Base-by-base conservation (phyloP, 2,329 filamentous ascomycete genomes). In the Diaporthe australafricana region DNA sequence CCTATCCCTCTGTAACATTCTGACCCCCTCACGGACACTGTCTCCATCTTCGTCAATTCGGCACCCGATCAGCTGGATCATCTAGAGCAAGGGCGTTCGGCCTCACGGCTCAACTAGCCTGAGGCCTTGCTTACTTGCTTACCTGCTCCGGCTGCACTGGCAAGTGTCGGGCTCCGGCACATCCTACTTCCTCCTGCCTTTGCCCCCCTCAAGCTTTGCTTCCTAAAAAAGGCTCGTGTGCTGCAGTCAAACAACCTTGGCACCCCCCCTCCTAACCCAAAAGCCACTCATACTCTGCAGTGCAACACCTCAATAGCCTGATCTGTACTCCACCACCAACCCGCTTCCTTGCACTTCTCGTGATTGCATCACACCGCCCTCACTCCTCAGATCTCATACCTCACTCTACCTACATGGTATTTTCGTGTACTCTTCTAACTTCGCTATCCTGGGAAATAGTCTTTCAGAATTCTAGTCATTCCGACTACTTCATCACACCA, bases 331-430 rank as follows among this genome's bases (percentile, higher is more conserved):
- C 63, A 53, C 53, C 68, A 22, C 53, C 53, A 55, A 56, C 69
- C 60, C 45, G 16, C 20, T 53, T 73, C 47, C 53, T 48, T 53
- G 45, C 53, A 55, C 22, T 47, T 17, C 63, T 60, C 32, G 25
- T 47, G 42, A 53, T 67, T 74, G 73, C 73, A 71, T 73, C 71
- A 73, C 62, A 73, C 66, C 71, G 45, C 68, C 62, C 56, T 66
- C 50, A 53, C n/a, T 22, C 38, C 60, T 50, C 30, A n/a, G 5
- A 27, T 17, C 27, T 30, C 52, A 20, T 11, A 16, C 27, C 25
- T 56, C 17, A 25, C 8, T 22, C 56, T 45, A 60, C n/a, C 25
- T 55, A 22, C 20, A 22, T 65, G 25, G 25, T 12, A 45, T 47
- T 60, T 47, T 73, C 25, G 30, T 47, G 35, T n/a, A 30, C 38